Conservation (phyloP, 441 rosid genomes). For the Pelargonium fulgidum region DNA sequence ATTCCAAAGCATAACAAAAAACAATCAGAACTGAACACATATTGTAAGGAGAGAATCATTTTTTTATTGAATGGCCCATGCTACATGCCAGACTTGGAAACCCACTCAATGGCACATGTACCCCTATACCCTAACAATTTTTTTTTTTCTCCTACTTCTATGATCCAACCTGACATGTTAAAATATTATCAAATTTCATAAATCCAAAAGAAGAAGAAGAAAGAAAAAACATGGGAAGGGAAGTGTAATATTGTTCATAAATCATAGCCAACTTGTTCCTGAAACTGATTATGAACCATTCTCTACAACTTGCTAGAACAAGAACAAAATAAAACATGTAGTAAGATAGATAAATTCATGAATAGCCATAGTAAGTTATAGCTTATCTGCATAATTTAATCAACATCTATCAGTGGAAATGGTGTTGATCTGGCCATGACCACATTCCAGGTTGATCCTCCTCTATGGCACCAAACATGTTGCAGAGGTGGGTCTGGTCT, state of each 20-base stretch:
- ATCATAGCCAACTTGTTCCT: conserved; percentile 17
- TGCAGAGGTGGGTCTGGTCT: conserved; percentile 54
- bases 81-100: conserved; percentile 66
- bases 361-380: too few relatives aligned
- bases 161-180: conserved; percentile 23
- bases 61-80: conserved; percentile 39
- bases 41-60: conserved; percentile 15
- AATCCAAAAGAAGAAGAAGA: too few relatives aligned
- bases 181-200: conserved; percentile 21
- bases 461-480: conserved; percentile 57
- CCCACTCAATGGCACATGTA: conserved; percentile 69
- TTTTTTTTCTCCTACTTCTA: background rate
- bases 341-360: too few relatives aligned
- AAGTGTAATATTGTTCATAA: conserved; percentile 26
- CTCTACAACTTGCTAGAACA: background rate
- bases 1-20: conserved; percentile 28
- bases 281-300: background rate
- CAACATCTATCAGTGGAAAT: conserved; percentile 31
- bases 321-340: background rate
- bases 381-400: too few relatives aligned
- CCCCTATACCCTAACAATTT: conserved; percentile 25
- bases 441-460: conserved; percentile 71
- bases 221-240: conserved; percentile 27
- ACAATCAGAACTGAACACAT: background rate
- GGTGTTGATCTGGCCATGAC: conserved; percentile 75